Evolutionary conservation across 75 land plant species (phyloP).

Genomic region (Pinus albicaulis): DNA sequence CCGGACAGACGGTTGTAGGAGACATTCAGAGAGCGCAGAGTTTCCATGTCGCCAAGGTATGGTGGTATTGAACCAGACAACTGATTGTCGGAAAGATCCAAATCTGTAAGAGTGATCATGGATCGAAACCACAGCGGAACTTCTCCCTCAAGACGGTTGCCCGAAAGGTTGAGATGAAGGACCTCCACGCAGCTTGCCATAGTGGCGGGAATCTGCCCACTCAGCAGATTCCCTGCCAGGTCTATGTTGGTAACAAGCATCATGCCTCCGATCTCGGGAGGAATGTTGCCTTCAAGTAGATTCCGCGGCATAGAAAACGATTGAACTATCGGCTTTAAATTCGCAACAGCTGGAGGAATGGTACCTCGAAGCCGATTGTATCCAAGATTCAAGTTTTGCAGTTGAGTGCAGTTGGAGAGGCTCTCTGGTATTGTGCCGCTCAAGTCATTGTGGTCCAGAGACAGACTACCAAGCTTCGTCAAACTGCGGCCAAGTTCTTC

Average conservation of each 20-base stretch:
- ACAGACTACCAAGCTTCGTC: too few relatives aligned
- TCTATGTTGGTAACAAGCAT: slow-evolving; percentile 38
- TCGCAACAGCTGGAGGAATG: slow-evolving; percentile 33
- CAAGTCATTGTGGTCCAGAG: slow-evolving; percentile 34
- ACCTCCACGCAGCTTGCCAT: slow-evolving; percentile 49
- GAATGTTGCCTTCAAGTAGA: slow-evolving; percentile 35
- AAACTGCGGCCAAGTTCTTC: too few relatives aligned
- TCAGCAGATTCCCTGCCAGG: slow-evolving; percentile 44
- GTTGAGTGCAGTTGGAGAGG: slow-evolving; percentile 31
- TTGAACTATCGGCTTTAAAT: slow-evolving; percentile 25
- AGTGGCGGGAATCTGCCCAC: slow-evolving; percentile 50
- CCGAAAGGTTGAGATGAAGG: slow-evolving; percentile 27
- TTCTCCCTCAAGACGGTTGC: slow-evolving; percentile 20
- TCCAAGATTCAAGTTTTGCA: slow-evolving; percentile 38
- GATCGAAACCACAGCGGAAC: slow-evolving; percentile 17
- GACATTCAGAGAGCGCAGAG: slow-evolving; percentile 15
- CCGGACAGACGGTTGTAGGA: slow-evolving; percentile 24
- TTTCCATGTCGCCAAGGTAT: slow-evolving; percentile 7
- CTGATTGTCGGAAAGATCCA: slow-evolving; percentile 27
- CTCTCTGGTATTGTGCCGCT: slow-evolving; percentile 38
- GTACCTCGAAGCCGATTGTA: slow-evolving; percentile 45
- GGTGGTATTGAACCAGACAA: slow-evolving; percentile 22
- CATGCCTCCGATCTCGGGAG: slow-evolving; percentile 50
- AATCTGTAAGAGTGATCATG: slow-evolving; percentile 20
- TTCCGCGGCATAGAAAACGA: slow-evolving; percentile 49